A percentile compares a stretch with the other conserved stretches of the same genome.
Conservation (phyloP, 2,329 filamentous ascomycete species). For the Pseudogymnoascus sp. region DNA sequence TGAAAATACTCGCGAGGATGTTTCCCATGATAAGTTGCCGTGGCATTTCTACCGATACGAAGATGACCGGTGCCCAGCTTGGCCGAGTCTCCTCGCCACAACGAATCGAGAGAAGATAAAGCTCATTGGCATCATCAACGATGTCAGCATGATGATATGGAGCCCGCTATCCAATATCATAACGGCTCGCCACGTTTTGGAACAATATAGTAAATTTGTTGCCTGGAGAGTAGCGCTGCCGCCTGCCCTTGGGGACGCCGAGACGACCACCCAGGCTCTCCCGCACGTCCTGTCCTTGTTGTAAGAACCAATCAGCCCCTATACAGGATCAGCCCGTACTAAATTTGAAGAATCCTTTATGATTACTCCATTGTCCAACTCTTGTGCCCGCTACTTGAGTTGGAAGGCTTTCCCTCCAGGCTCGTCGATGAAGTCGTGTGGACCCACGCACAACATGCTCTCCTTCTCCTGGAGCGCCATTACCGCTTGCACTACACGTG, state of each 20-base stretch:
- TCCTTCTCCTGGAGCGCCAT: constrained; percentile 28
- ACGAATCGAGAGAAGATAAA: constrained; percentile 30
- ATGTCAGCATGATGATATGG: constrained; percentile 26
- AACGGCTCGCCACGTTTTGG: constrained; percentile 22
- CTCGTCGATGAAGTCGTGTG: constrained; percentile 27
- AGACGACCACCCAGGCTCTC: constrained; percentile 22
- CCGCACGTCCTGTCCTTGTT: constrained; percentile 31
- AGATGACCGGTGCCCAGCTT: constrained; percentile 19
- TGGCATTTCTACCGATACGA: constrained; percentile 27
- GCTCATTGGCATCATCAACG: constrained; percentile 25
- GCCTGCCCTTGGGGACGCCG: constrained; percentile 21
- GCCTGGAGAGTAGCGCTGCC: constrained; percentile 28
- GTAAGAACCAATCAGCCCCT: constrained; percentile 23
- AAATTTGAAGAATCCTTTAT: constrained; percentile 28
- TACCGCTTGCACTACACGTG: constrained; percentile 28
- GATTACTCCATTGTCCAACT: constrained; percentile 27
- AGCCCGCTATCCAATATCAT: constrained; percentile 17
- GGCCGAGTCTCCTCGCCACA: constrained; percentile 25
- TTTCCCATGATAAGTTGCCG: constrained; percentile 18
- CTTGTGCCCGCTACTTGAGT: constrained; percentile 28
- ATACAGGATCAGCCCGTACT: constrained; percentile 14
- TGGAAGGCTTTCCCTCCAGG: constrained; percentile 23
- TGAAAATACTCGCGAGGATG: constrained; percentile 17
- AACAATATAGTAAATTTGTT: constrained; percentile 26
- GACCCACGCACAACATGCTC: constrained; percentile 29